phyloP scores from a whole-genome alignment of 1,139 yeast species.

The Candida tunisiensis region DNA sequence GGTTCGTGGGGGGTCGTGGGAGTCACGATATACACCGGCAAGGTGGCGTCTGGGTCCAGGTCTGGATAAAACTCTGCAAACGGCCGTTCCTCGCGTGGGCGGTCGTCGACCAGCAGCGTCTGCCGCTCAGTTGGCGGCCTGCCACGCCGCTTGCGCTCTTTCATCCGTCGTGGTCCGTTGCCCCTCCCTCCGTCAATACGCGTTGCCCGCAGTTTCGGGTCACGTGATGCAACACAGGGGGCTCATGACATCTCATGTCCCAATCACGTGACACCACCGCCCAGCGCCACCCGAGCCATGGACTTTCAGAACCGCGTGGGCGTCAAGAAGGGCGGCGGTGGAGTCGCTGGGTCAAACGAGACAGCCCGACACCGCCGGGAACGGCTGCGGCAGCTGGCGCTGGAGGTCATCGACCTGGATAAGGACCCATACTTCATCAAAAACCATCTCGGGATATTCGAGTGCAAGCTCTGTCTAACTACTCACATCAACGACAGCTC shows the following conservation, averaged over 20 bases:
- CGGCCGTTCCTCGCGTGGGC: too few species aligned
- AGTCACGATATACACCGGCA: too few species aligned
- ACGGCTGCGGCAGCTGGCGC: constrained; percentile 45
- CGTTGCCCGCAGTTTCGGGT: too few species aligned
- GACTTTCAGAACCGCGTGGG: constrained; percentile 44
- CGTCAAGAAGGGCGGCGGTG: constrained; percentile 48
- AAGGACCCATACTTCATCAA: constrained; percentile 61
- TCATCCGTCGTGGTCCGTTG: too few species aligned
- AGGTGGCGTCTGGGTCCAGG: too few species aligned
- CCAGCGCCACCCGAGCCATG: constrained; percentile 16
- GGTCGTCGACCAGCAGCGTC: too few species aligned
- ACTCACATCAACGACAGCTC: constrained; percentile 62
- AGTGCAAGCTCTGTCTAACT: constrained; percentile 63
- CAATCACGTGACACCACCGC: neutral
- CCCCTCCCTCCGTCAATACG: too few species aligned
- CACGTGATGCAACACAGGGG: too few species aligned
- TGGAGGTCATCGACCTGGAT: constrained; percentile 47
- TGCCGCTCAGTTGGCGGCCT: too few species aligned
- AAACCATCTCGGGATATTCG: constrained; percentile 58
- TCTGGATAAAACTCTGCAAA: too few species aligned
- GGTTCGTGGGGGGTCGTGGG: too few species aligned
- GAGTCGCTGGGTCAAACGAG: constrained; percentile 55
- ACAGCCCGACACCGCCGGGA: constrained; percentile 49
- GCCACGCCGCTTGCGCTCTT: too few species aligned
- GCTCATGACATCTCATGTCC: neutral